phyloP scores from a whole-genome alignment of 805 yeast genomes.

The Candida schatavii region DNA sequence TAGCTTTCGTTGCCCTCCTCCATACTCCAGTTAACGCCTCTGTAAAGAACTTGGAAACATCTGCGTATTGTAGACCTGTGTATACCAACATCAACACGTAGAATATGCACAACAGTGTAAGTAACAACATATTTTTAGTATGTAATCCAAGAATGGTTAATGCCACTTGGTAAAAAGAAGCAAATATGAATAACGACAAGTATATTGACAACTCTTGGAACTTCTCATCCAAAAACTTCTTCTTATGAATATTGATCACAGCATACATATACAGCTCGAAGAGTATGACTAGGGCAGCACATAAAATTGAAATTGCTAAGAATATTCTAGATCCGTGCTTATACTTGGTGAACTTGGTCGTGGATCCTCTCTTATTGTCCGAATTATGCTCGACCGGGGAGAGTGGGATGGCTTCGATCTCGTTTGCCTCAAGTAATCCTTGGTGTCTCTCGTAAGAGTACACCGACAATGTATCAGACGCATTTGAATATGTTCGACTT shows the following conservation, averaged over 20 bases:
- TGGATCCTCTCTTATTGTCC: not conserved
- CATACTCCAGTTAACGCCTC: slow-evolving; percentile 18
- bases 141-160: slow-evolving; percentile 37
- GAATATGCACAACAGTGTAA: slow-evolving; percentile 39
- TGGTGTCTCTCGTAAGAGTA: not conserved
- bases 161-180: slow-evolving; percentile 39
- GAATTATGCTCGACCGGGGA: not conserved
- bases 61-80: slow-evolving; percentile 46
- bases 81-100: slow-evolving; percentile 43
- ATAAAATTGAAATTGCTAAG: slow-evolving; percentile 27
- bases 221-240: slow-evolving; percentile 13
- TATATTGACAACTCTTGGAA: slow-evolving; percentile 37
- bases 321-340: slow-evolving; percentile 13
- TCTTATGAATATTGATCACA: slow-evolving; percentile 32
- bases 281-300: slow-evolving; percentile 32
- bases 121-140: slow-evolving; percentile 37
- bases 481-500: not conserved
- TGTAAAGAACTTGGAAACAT: slow-evolving; percentile 26
- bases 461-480: not conserved
- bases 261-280: slow-evolving; percentile 41
- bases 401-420: not conserved
- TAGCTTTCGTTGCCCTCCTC: slow-evolving; percentile 31
- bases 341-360: not conserved
- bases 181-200: slow-evolving; percentile 48
- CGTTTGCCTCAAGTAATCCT: not conserved